Conservation (phyloP, 176 grass and related monocot genomes). For the Triticum turgidum region DNA sequence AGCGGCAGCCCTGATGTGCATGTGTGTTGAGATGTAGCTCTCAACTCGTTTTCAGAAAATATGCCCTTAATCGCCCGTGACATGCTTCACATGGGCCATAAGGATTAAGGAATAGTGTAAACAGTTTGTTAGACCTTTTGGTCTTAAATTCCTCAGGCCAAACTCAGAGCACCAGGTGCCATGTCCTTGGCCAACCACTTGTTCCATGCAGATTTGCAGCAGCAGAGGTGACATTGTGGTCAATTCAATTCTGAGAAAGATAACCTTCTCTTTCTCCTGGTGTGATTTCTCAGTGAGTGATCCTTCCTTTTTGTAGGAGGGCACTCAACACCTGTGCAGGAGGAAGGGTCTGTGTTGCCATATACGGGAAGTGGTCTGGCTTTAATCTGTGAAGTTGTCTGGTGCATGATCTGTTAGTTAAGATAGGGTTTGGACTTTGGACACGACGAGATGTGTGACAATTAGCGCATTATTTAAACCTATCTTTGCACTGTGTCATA, state of each 20-base stretch:
- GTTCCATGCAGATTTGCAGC: constrained; percentile 22
- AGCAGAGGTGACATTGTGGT: neutral
- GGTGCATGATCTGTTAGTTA: constrained; percentile 6
- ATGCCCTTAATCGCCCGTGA: constrained; percentile 19
- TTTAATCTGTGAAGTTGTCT: neutral
- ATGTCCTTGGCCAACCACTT: constrained; percentile 39
- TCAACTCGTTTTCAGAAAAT: constrained; percentile 39
- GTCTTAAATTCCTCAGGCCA: constrained; percentile 17
- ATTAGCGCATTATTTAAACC: constrained; percentile 19
- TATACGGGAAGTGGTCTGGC: constrained; percentile 13
- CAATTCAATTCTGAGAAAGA: constrained; percentile 35
- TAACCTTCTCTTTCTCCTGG: constrained; percentile 20
- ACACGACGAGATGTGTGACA: neutral
- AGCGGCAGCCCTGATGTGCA: neutral
- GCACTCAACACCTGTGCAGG: constrained; percentile 38
- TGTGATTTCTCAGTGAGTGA: neutral
- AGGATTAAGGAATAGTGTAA: constrained; percentile 17
- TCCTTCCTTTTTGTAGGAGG: constrained; percentile 21
- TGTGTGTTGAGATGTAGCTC: constrained; percentile 25
- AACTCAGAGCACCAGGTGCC: constrained; percentile 31
- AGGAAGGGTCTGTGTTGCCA: constrained; percentile 17
- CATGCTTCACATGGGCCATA: constrained; percentile 24
- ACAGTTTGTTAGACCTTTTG: neutral
- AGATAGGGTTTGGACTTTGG: neutral
- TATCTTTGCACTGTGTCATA: neutral